Evolutionary conservation across 345 rosid species (phyloP), one percentile per base, ranked within the genome.

Genomic region (Aurinia saxatilis): DNA sequence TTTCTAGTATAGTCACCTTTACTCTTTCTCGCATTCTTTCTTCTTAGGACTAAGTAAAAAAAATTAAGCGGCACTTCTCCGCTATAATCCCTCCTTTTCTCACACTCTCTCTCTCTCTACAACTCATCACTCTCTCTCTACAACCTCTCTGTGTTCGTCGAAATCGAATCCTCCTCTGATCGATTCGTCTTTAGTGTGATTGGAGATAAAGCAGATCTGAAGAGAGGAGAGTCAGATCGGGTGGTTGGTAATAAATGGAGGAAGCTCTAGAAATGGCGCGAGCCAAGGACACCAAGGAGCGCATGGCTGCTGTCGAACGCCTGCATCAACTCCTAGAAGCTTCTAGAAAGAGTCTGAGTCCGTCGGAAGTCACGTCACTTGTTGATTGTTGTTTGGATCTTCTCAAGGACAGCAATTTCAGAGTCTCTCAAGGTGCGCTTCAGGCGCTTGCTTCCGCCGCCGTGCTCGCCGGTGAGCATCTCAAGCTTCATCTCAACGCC

Each of bases 241-340:
- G 72, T 36, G 16, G 50, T 37, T 48, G 27, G 54, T 30, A 36
- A 93, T n/a, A n/a, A n/a, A n/a, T 93, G 99, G 99, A 93, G 82
- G 99, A 85, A 83, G 99, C 92, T 35, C 59, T 93, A 60, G 97
- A 93, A 73, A 82, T 85, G 76, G 97, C 90, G 62, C 88, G 99
- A n/a, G 87, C 97, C 34, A 93, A 93, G 79, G 99, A 90, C 73
- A 87, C 97, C 1, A 93, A 93, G 66, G 99, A 90, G 84, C 78
- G 99, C 75, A 93, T 93, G 99, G 99, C 99, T 2, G 99, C 90
- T 15, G 97, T 93, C 38, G 99, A 93, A 78, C 79, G 95, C 11
- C 84, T 93, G 8, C 86, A 86, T 76, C 87, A 90, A 72, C 89
- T 81, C 30, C 92, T 93, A 0, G 99, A 93, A 78, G 87, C 91